Base-by-base conservation (phyloP, 1,284 basidiomycete genomes). In the Cryptococcus amylolentus region DNA sequence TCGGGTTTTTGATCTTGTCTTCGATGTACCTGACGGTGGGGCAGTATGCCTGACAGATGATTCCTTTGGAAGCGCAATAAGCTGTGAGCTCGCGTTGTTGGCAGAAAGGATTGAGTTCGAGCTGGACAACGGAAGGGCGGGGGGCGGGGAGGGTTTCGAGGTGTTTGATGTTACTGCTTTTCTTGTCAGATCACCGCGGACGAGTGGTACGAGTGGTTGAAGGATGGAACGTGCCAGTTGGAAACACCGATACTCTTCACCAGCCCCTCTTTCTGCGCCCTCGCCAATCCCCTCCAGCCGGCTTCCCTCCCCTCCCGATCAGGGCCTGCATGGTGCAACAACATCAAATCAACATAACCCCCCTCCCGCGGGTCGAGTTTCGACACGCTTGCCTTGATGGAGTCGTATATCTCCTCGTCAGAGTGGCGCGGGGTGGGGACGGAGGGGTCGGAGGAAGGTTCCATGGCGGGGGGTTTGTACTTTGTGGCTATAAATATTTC, bases 101-200 rank as follows among this genome's bases (percentile, higher is more conserved):
- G 75, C 88, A 91, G 63, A 88, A 84, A 0, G 91, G 89, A 67
- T 92, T 89, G 12, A 91, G 80, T 84, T 92, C 87, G 55, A 94
- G 85, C 70, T 94, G 91, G 73, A 93, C 91, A 43, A 93, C 85
- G 1, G 85, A 79, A 1, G 90, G 90, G 71, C 84, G 81, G 0
- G 84, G 84, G 0, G 75, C 75, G 51, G 79, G 80, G 39, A 94
- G 86, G 67, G 91, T 87, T 69, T 89, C 83, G 5, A 95, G 80
- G 70, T 94, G 91, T 50, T 85, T 83, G 47, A 89, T 76, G 14
- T 84, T 84, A 65, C 88, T 89, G 38, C 12, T 26, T 48, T 5
- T 3, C 26, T 35, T 10, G 13, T 31, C 27, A 52, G 23, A n/a
- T 8, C 16, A n/a, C n/a, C n/a, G n/a, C n/a, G n/a, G n/a, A n/a